These are phyloP conservation scores for Rhodotorula sp. DNA, from an alignment of 1,284 basidiomycete genomes.

Conservation along the genomic window DNA sequence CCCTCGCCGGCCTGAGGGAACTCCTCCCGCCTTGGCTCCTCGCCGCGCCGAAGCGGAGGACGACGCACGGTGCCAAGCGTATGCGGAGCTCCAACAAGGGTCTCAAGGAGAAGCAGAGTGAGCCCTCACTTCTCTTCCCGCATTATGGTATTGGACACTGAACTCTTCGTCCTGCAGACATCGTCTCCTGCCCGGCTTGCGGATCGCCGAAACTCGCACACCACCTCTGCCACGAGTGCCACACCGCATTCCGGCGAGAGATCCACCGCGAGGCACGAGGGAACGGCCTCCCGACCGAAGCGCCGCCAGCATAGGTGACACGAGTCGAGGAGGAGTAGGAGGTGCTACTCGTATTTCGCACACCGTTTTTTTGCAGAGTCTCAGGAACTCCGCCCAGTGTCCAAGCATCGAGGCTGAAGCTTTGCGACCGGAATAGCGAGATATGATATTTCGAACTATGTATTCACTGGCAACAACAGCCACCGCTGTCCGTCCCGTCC, in stretches of 20 bases:
- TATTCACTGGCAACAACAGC: too few species aligned
- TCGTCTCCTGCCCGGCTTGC: slow-evolving; percentile 89
- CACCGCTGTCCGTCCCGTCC: too few species aligned
- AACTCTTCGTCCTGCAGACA: slow-evolving; percentile 57
- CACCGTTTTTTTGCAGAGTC: too few species aligned
- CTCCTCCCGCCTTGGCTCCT: slow-evolving; percentile 82
- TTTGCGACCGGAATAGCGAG: too few species aligned
- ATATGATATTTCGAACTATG: too few species aligned
- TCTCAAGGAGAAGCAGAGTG: slow-evolving; percentile 88
- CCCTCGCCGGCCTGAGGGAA: slow-evolving; percentile 58
- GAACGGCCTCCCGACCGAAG: slow-evolving; percentile 11
- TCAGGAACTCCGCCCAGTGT: too few species aligned
- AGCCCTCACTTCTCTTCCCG: slow-evolving; percentile 46
- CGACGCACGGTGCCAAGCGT: slow-evolving; percentile 87
- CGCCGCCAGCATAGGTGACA: neutral
- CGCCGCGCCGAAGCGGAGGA: slow-evolving; percentile 93
- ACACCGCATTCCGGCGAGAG: slow-evolving; percentile 67
- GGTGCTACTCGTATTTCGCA: too few species aligned
- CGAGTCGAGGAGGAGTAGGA: neutral
- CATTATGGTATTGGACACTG: neutral
- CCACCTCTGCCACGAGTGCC: slow-evolving; percentile 82
- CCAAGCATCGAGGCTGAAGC: too few species aligned
- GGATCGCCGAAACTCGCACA: slow-evolving; percentile 83
- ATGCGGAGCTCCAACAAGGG: slow-evolving; percentile 95
- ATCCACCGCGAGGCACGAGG: slow-evolving; percentile 45